Evolutionary conservation across 176 grass and related monocot species (phyloP), one percentile per base, ranked within the genome.

Genomic region (Lolium rigidum): DNA sequence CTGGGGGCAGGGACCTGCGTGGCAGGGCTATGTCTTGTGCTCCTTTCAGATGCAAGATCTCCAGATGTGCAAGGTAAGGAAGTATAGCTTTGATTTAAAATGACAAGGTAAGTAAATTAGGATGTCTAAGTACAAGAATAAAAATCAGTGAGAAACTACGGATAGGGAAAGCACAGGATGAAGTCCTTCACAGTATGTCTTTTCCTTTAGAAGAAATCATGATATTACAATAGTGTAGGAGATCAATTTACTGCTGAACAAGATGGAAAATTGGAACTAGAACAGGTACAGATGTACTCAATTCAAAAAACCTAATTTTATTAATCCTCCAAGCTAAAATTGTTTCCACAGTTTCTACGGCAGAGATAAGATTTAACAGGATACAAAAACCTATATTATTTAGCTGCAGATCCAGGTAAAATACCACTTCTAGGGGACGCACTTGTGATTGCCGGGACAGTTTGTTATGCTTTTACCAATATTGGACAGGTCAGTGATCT

Each of bases 371-470:
- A 70, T 24, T 52, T 58, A 51, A 73, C 7, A 46, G 50, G 4
- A 57, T 59, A 79, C 7, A 24, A 15, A 77, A 69, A 22, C 31
- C 31, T 68, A 17, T 18, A 55, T 24, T 61, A 60, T 56, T 81
- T 70, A 73, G 26, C 39, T 83, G 73, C 83, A 95, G 93, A 79
- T 88, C 80, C 89, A 9, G 44, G 84, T 31, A 93, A 78, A 81
- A 91, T 78, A 74, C 87, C 94, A 73, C 84, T 96, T 83, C 69
- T 96, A 13, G 94, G 94, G 9, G 91, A 96, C 71, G 54, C 50
- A 12, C 91, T 96, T 80, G 94, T 96, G 14, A 92, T 94, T 68
- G 87, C 91, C 5, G 91, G 91, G 64, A 94, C 94, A 83, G 59
- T 94, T 86, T 87, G 78, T 65, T 96, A 83, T 77, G 91, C 89